These are phyloP conservation scores for Penicillium sp. DNA, from an alignment of 2,329 filamentous ascomycete species.

Conservation along the genomic window DNA sequence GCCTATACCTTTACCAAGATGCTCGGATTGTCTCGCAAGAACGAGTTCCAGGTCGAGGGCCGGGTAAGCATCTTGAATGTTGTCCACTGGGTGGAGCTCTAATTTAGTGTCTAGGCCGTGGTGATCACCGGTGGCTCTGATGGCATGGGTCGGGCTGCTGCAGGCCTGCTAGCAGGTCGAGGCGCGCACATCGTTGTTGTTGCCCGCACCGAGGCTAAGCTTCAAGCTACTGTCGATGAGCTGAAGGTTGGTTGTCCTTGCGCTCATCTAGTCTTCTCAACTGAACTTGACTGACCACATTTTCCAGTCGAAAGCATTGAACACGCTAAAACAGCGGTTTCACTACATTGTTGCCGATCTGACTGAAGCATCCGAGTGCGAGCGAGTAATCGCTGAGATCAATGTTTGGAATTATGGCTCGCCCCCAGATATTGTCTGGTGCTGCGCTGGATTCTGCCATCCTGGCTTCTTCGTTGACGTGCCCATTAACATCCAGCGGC, in stretches of 20 bases:
- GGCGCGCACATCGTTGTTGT: constrained; percentile 85
- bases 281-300: constrained; percentile 14
- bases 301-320: constrained; percentile 57
- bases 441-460: constrained; percentile 67
- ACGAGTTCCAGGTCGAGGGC: constrained; percentile 78
- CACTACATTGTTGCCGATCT: constrained; percentile 80
- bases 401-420: constrained; percentile 69
- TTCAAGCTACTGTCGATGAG: constrained; percentile 61
- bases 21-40: constrained; percentile 47
- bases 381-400: constrained; percentile 63
- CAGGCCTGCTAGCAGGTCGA: constrained; percentile 67
- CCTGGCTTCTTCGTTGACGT: constrained; percentile 75
- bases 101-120: constrained; percentile 58
- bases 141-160: constrained; percentile 77
- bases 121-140: constrained; percentile 88
- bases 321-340: constrained; percentile 67
- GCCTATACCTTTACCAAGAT: constrained; percentile 35
- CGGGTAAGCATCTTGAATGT: constrained; percentile 53
- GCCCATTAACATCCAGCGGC: constrained; percentile 58
- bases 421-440: constrained; percentile 83
- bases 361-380: constrained; percentile 62
- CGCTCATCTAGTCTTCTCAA: constrained; percentile 1
- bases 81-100: constrained; percentile 3
- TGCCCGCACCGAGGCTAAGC: constrained; percentile 68
- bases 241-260: constrained; percentile 49